These are phyloP conservation scores for Kickxella alabastrina DNA, from an alignment of 192 early-diverging fungal genomes.

Conservation along the genomic window DNA sequence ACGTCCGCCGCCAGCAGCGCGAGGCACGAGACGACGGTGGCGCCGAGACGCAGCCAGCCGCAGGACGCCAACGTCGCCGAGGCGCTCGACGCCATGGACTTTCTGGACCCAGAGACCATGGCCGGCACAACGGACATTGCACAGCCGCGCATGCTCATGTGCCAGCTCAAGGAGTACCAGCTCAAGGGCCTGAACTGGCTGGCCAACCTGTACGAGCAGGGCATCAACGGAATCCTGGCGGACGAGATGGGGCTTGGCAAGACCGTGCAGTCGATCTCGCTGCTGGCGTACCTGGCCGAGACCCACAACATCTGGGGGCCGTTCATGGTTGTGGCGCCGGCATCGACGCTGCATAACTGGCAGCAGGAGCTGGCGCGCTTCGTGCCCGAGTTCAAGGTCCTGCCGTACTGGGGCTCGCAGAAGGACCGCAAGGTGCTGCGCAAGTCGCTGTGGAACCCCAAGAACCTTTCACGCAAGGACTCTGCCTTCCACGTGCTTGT, in stretches of 20 bases:
- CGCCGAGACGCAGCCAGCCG: conserved; percentile 26
- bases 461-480: conserved; percentile 68
- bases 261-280: conserved; percentile 86
- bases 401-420: conserved; percentile 86
- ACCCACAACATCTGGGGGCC: conserved; percentile 87
- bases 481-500: conserved; percentile 86
- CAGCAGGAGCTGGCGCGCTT: conserved; percentile 83
- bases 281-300: conserved; percentile 86
- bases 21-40: conserved; percentile 29
- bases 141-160: conserved; percentile 85
- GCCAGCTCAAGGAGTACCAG: conserved; percentile 77
- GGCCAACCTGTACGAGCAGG: conserved; percentile 81
- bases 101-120: conserved; percentile 78
- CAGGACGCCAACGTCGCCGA: conserved; percentile 44
- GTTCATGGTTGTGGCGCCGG: conserved; percentile 84
- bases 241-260: conserved; percentile 86
- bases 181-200: conserved; percentile 85
- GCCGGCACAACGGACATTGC: conserved; percentile 61
- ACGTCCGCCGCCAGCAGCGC: conserved; percentile 2
- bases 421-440: conserved; percentile 80
- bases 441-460: conserved; percentile 71
- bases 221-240: conserved; percentile 87
- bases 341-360: conserved; percentile 90
- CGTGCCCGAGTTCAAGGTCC: conserved; percentile 70
- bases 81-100: conserved; percentile 77